A percentile compares a stretch with the other conserved stretches of the same genome.
Evolutionary conservation across 306 rosid species (phyloP).

Genomic region (Chamaecrista fasciculata): DNA sequence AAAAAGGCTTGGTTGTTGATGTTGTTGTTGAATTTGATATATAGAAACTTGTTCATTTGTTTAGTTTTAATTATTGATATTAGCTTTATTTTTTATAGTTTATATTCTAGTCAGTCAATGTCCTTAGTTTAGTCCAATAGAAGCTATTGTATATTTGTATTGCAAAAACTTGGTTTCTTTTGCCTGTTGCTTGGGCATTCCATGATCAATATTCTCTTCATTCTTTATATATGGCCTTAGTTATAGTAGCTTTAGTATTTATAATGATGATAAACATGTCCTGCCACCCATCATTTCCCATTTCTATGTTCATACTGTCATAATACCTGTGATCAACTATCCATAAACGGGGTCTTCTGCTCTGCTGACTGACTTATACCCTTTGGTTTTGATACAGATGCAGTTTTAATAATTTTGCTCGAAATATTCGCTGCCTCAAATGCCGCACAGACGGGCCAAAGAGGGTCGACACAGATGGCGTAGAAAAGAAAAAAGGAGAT

Average conservation of each 20-base stretch:
- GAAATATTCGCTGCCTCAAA: constrained; percentile 64
- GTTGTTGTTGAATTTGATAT: not conserved
- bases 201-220: not conserved
- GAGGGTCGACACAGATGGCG: constrained; percentile 21
- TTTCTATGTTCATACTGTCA: constrained; percentile 5
- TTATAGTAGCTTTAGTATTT: not conserved
- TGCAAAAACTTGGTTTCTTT: not conserved
- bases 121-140: not conserved
- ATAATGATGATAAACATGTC: not conserved
- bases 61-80: not conserved
- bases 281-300: not conserved
- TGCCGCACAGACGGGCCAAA: constrained; percentile 67
- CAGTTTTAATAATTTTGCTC: constrained; percentile 72
- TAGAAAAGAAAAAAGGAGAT: constrained; percentile 81
- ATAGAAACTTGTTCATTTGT: not conserved
- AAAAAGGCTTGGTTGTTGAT: too few species aligned
- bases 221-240: not conserved
- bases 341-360: constrained; percentile 4
- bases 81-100: not conserved
- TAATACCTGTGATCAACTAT: constrained; percentile 23
- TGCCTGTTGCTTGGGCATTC: not conserved
- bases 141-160: not conserved
- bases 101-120: not conserved
- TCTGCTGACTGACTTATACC: constrained; percentile 34
- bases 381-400: constrained; percentile 62